Evolutionary conservation across 106 monocot genomes (phyloP).

Genomic region (Iris macrosiphon): DNA sequence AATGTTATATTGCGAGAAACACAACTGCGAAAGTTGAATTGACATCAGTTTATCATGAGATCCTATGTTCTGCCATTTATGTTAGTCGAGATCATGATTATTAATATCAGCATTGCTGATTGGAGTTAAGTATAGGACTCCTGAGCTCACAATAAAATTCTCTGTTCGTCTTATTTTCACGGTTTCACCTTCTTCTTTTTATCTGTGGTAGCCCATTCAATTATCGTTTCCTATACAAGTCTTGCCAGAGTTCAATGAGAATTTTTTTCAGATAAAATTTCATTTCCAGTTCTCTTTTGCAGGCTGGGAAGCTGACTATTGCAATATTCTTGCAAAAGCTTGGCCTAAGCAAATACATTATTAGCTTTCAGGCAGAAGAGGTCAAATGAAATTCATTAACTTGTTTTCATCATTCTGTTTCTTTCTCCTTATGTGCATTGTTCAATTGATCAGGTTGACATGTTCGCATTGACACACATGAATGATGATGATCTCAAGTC

Average conservation of each 20-base stretch:
- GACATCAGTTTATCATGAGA: too few species aligned
- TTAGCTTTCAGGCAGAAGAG: slow-evolving; percentile 22
- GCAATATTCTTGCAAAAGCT: slow-evolving; percentile 17
- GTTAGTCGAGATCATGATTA: too few species aligned
- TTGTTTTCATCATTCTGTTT: background rate
- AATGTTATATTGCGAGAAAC: too few species aligned
- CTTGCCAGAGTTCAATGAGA: background rate
- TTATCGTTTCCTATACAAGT: background rate
- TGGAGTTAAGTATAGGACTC: too few species aligned
- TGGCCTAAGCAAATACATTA: slow-evolving; percentile 16
- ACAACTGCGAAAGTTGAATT: too few species aligned
- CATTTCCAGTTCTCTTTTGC: background rate
- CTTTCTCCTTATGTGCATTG: background rate
- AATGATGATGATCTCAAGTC: slow-evolving; percentile 16
- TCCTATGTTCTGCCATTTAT: too few species aligned
- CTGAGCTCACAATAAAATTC: too few species aligned
- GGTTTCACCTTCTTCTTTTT: too few species aligned
- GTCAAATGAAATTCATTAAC: background rate
- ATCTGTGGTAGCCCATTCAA: too few species aligned
- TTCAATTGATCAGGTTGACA: slow-evolving; percentile 11
- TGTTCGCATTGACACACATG: slow-evolving; percentile 17
- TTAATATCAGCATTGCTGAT: too few species aligned
- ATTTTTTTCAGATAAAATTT: background rate
- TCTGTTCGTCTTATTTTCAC: too few species aligned
- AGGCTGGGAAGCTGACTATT: background rate